Percentiles rank a stretch among this genome's conserved stretches.
phyloP scores from a whole-genome alignment of 164 flowering plant genomes.

The Paratinospora sagittata region DNA sequence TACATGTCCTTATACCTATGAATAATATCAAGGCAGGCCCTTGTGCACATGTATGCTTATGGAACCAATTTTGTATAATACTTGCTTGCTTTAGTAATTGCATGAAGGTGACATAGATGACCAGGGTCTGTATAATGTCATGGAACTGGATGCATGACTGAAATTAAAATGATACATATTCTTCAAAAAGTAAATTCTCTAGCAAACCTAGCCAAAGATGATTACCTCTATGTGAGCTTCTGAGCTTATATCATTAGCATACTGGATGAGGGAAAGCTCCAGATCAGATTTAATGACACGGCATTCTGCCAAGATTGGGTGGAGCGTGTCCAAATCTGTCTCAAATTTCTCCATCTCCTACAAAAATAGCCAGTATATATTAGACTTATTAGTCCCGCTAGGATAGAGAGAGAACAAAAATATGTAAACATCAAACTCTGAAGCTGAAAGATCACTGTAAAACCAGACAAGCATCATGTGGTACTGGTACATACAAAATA shows the following conservation, averaged over 20 bases:
- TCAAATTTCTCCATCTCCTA: conserved; percentile 81
- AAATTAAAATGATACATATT: too few relatives aligned
- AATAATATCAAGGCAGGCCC: too few relatives aligned
- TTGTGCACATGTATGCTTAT: too few relatives aligned
- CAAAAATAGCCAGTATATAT: conserved; percentile 1
- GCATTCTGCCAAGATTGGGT: conserved; percentile 83
- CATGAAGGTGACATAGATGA: too few relatives aligned
- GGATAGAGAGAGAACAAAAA: not conserved
- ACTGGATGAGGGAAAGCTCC: conserved; percentile 83
- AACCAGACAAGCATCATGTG: too few relatives aligned
- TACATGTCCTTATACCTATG: too few relatives aligned
- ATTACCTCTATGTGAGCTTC: conserved; percentile 92
- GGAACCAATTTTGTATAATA: too few relatives aligned
- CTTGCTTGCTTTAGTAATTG: too few relatives aligned
- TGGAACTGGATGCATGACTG: too few relatives aligned
- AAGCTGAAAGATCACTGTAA: not conserved
- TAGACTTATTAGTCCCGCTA: not conserved
- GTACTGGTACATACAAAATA: not conserved
- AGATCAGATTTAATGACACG: conserved; percentile 66
- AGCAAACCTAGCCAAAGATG: too few relatives aligned
- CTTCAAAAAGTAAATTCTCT: too few relatives aligned
- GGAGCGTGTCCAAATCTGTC: conserved; percentile 59
- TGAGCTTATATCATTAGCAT: conserved; percentile 90
- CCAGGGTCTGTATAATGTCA: too few relatives aligned
- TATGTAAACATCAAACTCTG: not conserved